Percentiles rank a stretch among this genome's conserved stretches.
These are phyloP conservation scores for Malus sieversii DNA, from an alignment of 306 rosid species.

Conservation along the genomic window DNA sequence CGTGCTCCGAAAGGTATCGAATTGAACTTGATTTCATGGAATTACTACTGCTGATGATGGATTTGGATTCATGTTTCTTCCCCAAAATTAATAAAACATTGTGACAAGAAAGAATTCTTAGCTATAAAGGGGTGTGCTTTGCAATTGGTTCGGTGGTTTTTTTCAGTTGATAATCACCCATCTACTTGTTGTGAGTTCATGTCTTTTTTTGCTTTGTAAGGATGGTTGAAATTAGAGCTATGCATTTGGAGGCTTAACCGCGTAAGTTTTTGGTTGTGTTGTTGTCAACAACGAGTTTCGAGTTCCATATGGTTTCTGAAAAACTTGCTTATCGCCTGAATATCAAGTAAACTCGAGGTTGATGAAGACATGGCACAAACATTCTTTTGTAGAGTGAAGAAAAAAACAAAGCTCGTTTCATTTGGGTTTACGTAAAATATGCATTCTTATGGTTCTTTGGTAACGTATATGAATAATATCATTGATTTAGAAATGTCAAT, in stretches of 20 bases:
- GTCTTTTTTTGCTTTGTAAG: neutral
- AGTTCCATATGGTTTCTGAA: neutral
- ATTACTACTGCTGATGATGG: neutral
- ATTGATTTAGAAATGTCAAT: no score
- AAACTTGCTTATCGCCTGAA: neutral
- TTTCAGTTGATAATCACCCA: neutral
- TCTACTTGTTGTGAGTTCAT: neutral
- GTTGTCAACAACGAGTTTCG: neutral
- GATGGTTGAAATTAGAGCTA: neutral
- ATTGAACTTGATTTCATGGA: neutral
- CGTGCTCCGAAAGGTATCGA: neutral
- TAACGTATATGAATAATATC: no score
- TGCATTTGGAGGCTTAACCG: neutral
- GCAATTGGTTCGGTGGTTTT: neutral
- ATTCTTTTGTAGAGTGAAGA: neutral
- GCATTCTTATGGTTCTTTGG: no score
- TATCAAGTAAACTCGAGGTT: neutral
- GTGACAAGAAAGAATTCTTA: neutral
- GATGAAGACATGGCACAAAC: neutral
- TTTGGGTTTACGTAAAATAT: neutral
- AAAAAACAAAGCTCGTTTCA: neutral
- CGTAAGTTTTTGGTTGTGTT: neutral
- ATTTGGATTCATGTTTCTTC: neutral
- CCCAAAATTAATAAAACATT: neutral
- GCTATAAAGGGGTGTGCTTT: no score